Base-by-base conservation (phyloP, 1,284 basidiomycete genomes). In the Tetrapyrgos nigripes region DNA sequence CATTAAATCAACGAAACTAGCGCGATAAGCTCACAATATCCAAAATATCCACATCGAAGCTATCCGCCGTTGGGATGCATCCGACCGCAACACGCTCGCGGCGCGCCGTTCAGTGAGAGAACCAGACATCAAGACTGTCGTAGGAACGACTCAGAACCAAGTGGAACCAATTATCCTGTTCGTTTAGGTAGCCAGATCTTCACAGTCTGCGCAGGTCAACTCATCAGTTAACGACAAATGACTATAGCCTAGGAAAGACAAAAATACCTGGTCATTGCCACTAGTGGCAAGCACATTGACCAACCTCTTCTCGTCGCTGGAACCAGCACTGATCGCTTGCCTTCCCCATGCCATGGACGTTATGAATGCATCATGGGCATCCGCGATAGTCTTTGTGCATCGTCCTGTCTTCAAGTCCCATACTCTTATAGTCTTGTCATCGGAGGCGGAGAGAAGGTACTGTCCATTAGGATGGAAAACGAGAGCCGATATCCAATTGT, bases 391-490 rank as follows among this genome's bases (percentile, higher is more conserved):
- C 71, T 87, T 88, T 52, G 80, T 76, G 64, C 88, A 87, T 35
- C 90, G 81, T 10, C 89, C 86, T 1, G 84, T 85, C 35, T 79
- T 74, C 29, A 93, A 76, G 63, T 93, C 91, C 91, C 91, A 93
- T 0, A 92, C 79, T 45, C 88, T 84, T 63, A 92, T 82, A 5
- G 89, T 88, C 73, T 89, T 86, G 76, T 93, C 91, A 73, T 93
- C 91, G 1, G 87, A 86, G 0, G 86, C 89, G 1, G 89, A 89
- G 3, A 93, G 76, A 11, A 93, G 80, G 69, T 82, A 84, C 68
- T 88, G 88, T 43, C 91, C 91, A n/a, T 78, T 78, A 0, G 89
- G 89, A 66, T 90, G 88, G 74, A 91, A 91, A 26, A 86, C 82
- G 40, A 91, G 75, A 4, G 82, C 83, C 51, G 86, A 81, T 17